phyloP scores from a whole-genome alignment of 2,329 filamentous ascomycete species.

The Fusarium clavum region DNA sequence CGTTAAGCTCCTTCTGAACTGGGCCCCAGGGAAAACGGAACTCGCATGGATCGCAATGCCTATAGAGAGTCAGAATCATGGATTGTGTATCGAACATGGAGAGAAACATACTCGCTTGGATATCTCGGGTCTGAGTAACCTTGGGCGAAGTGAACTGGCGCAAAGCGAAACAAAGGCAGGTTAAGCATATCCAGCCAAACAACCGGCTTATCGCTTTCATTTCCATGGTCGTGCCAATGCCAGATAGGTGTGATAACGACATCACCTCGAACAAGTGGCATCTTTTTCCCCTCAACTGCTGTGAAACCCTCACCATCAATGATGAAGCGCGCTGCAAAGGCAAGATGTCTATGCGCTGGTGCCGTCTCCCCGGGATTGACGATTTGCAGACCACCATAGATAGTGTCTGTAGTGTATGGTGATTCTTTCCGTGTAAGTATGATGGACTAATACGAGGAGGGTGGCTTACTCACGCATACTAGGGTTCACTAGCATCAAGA shows the following conservation, averaged over 20 bases:
- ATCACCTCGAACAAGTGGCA: constrained; percentile 64
- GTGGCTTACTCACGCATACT: constrained; percentile 57
- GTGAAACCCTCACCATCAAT: constrained; percentile 69
- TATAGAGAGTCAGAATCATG: neutral
- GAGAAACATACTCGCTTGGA: constrained; percentile 55
- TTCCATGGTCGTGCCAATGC: constrained; percentile 72
- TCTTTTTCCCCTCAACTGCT: constrained; percentile 65
- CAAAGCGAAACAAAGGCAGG: constrained; percentile 62
- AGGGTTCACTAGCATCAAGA: constrained; percentile 58
- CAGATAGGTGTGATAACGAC: constrained; percentile 68
- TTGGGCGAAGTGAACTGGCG: constrained; percentile 66
- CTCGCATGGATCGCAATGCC: constrained; percentile 51
- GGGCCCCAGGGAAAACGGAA: constrained; percentile 59
- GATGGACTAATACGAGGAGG: rapidly evolving
- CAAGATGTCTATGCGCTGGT: constrained; percentile 66
- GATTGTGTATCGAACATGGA: rapidly evolving
- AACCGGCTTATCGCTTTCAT: constrained; percentile 64
- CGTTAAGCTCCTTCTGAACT: constrained; percentile 56
- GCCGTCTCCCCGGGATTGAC: constrained; percentile 68
- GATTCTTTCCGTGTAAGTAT: constrained; percentile 51
- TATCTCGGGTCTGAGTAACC: constrained; percentile 61
- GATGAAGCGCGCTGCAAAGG: constrained; percentile 68
- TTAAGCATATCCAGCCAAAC: constrained; percentile 70
- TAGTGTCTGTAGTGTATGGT: constrained; percentile 61
- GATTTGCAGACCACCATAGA: constrained; percentile 68